These are phyloP conservation scores for Craterostigma plantagineum DNA, from an alignment of 257 asterid genomes.

Conservation along the genomic window DNA sequence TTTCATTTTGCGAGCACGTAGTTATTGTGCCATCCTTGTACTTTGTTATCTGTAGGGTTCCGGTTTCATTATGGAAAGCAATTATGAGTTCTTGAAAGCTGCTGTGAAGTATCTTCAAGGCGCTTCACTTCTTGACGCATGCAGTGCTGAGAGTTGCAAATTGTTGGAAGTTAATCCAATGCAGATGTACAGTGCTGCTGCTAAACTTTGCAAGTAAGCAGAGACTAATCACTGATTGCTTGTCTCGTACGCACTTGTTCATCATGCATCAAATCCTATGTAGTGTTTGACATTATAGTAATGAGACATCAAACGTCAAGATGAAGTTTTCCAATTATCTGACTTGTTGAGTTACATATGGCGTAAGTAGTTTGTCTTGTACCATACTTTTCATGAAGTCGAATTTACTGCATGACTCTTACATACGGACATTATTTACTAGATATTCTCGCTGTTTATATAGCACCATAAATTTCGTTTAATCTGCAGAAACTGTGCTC, in stretches of 20 bases:
- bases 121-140: conserved; percentile 65
- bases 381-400: background rate
- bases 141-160: conserved; percentile 30
- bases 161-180: conserved; percentile 40
- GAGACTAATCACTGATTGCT: no score
- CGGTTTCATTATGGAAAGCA: conserved; percentile 63
- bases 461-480: conserved; percentile 10
- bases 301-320: conserved; percentile 1
- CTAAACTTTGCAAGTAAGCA: conserved; percentile 76
- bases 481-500: conserved; percentile 62
- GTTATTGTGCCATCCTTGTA: conserved; percentile 9
- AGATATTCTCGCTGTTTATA: conserved; percentile 8
- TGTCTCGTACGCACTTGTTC: no score
- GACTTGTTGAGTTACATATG: background rate
- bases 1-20: conserved; percentile 5
- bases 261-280: no score
- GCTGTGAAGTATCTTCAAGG: conserved; percentile 69
- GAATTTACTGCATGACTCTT: no score
- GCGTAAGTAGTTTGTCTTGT: background rate
- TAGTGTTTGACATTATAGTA: background rate
- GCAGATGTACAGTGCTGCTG: conserved; percentile 49
- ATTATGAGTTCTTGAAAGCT: conserved; percentile 61
- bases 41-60: conserved; percentile 34
- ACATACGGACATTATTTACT: no score
- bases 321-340: no score